Evolutionary conservation across 495 filamentous ascomycete genomes (phyloP), one percentile per base, ranked within the genome.

Genomic region (Aspergillus avenaceus): DNA sequence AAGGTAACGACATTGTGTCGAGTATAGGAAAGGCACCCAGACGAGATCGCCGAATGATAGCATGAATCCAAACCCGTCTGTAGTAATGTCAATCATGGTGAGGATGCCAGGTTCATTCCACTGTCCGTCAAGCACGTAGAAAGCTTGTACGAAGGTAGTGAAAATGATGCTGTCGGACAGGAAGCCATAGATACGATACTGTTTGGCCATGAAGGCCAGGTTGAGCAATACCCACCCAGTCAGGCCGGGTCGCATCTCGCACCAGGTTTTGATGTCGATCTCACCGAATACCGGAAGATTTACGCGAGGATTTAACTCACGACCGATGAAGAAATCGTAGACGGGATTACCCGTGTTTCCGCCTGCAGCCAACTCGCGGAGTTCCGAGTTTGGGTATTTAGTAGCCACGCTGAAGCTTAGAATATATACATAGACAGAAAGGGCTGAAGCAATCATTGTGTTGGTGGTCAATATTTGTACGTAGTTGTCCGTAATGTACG

Each of bases 271-370:
- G 63, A 96, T 83, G 62, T 96, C 91, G 41, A 95, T 73, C 51
- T 83, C 80, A 2, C 55, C 50, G 45, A 90, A 66, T 13, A 88
- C 43, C 7, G 88, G 88, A 8, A 91, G 54, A 2, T 74, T 81
- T 29, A 95, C 65, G 38, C 88, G 88, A 3, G 91, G 90, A 66
- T 95, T 96, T 47, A 95, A 83, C 61, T 95, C 90, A 23, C 90
- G 87, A 12, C 90, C 90, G 53, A 95, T 95, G 69, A 84, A 96
- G 76, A 84, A 95, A 67, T 95, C 88, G 69, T 95, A 93, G 31
- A 95, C 64, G 38, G 86, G 63, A 64, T 91, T 95, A 38, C 90
- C 89, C 14, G 81, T 79, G 46, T 81, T 73, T 32, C 86, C 88
- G 43, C 87, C 88, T 4, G 76, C 73, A 2, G 90, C 90, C 1